These are phyloP conservation scores for Pseudonitzschia delicatissima DNA, from an alignment of 108 stramenopile genomes.

Conservation along the genomic window DNA sequence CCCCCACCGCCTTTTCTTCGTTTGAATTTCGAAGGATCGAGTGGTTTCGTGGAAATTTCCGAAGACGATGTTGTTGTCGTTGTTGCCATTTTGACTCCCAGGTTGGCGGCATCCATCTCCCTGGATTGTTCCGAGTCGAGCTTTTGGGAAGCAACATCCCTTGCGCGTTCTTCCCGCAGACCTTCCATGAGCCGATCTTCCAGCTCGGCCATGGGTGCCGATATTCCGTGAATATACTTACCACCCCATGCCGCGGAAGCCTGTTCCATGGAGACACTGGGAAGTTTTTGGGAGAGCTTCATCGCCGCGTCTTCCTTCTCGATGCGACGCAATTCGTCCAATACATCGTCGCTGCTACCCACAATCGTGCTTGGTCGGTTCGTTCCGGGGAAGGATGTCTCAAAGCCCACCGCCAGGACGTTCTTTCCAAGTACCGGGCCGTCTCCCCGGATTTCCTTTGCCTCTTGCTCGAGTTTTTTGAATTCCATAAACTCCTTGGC, in stretches of 20 bases:
- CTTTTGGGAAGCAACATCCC: constrained; percentile 22
- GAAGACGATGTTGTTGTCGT: neutral
- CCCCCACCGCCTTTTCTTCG: neutral
- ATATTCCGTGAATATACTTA: constrained; percentile 46
- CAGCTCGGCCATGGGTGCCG: constrained; percentile 36
- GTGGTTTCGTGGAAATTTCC: neutral
- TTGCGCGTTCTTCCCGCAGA: constrained; percentile 30
- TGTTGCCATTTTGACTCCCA: constrained; percentile 32
- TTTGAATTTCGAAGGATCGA: constrained; percentile 7
- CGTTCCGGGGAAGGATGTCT: constrained; percentile 53
- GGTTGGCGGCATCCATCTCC: constrained; percentile 52
- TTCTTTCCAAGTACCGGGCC: constrained; percentile 46
- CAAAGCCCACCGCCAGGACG: constrained; percentile 46
- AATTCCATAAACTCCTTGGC: constrained; percentile 71
- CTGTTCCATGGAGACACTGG: constrained; percentile 17
- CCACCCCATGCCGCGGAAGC: constrained; percentile 29
- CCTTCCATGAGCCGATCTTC: constrained; percentile 27
- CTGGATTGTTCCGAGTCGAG: neutral
- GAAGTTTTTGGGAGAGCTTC: neutral
- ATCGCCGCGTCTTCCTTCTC: neutral
- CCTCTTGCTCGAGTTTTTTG: constrained; percentile 64
- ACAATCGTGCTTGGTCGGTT: constrained; percentile 46
- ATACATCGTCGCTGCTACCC: constrained; percentile 31
- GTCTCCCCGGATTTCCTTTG: constrained; percentile 47
- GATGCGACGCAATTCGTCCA: neutral